Evolutionary conservation across 225 moss, liverwort and hornwort species (phyloP), one percentile per base, ranked within the genome.

Genomic region (Rhytidiadelphus loreus): DNA sequence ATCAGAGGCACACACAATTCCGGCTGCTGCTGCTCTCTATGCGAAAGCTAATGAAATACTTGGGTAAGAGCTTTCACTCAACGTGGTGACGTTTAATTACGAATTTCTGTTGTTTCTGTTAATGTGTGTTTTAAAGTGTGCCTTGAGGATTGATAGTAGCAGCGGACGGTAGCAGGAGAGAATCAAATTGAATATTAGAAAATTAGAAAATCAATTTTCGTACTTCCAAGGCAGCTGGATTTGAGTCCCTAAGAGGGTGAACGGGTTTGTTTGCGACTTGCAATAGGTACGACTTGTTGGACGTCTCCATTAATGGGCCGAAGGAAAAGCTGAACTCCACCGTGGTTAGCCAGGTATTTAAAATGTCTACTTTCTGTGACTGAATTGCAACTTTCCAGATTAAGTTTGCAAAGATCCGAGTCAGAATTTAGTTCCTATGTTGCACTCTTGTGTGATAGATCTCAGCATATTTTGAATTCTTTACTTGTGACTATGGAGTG

Each of bases 241-340:
- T 77, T 71, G 80, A 50, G 71, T 88, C 25, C 22, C 39, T 89
- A n/a, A 50, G 82, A 79, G 22, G 46, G 32, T 60, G 66, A 89
- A 32, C 50, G 50, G 46, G 16, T 89, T 57, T 88, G 70, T 80
- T 89, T 87, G 75, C 62, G 24, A 66, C 70, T 57, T 90, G 53
- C 66, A 87, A 88, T 83, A 97, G 97, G 88, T 99, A 99, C 90
- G 98, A 98, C 85, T 91, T 97, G 77, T 87, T 98, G 93, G 96
- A 98, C 77, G 92, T 97, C 60, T 98, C 95, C 82, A 90, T 97
- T 24, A 99, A 99, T 91, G 99, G 99, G 81, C 98, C 98, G n/a
- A 97, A 98, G 88, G 98, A 98, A 88, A 96, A 96, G 93, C 92
- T 99, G 56, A 94, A 99, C 88, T 99, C 99, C 81, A 99, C 99